A percentile compares a stretch with the other conserved stretches of the same genome.
Evolutionary conservation across 148 eudicot genomes (phyloP).

Genomic region (Diospyros lotus): DNA sequence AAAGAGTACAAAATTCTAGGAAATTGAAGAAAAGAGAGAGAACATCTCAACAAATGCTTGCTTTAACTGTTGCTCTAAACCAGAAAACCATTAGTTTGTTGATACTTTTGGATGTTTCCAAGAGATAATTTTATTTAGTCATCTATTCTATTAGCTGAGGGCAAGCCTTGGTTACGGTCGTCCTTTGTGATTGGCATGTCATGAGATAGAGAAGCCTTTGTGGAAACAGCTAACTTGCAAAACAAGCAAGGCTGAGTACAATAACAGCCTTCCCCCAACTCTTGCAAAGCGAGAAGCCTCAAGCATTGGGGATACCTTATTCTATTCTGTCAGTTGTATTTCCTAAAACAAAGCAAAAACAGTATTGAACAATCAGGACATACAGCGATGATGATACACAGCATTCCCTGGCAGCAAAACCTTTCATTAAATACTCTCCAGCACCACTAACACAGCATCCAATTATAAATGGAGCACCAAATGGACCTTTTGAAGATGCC

Average conservation of each 20-base stretch:
- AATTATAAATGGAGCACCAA: conserved; percentile 52
- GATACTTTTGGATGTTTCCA: background rate
- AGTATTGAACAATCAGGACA: conserved; percentile 11
- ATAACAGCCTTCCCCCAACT: no score
- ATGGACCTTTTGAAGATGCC: conserved; percentile 80
- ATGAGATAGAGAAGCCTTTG: no score
- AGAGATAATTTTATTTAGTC: background rate
- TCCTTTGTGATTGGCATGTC: no score
- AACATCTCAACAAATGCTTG: background rate
- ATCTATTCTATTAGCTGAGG: no score
- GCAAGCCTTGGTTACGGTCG: no score
- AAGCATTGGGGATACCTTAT: no score
- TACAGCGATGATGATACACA: conserved; percentile 79
- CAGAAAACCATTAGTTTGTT: background rate
- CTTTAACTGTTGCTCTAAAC: background rate
- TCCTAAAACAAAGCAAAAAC: background rate
- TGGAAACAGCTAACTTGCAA: no score
- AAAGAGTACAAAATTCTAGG: background rate
- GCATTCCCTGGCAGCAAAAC: conserved; percentile 89
- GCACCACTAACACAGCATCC: conserved; percentile 94
- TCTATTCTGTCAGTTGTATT: background rate
- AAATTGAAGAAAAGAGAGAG: background rate
- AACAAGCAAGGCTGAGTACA: no score
- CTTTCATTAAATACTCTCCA: conserved; percentile 90
- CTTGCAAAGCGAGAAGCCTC: no score